phyloP scores from a whole-genome alignment of 2,329 filamentous ascomycete species.

The Colletotrichum sojae region DNA sequence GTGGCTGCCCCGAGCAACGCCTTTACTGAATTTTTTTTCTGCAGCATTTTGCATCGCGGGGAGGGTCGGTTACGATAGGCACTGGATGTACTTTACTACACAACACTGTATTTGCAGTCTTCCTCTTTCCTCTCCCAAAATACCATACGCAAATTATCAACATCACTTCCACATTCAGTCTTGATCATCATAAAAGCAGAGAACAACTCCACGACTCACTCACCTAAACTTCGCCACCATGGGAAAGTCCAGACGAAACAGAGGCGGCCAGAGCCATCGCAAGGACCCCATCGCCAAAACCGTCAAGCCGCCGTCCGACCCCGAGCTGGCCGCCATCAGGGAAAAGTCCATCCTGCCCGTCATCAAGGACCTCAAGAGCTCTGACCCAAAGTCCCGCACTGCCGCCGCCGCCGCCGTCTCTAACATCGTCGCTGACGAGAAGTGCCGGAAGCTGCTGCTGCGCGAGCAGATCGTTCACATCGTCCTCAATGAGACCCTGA shows the following conservation, averaged over 20 bases:
- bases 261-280: conserved; percentile 63
- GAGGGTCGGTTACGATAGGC: conserved; percentile 27
- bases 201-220: conserved; percentile 7
- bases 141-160: not conserved
- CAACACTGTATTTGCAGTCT: no score
- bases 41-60: conserved; percentile 1
- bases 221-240: conserved; percentile 54
- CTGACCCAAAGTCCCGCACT: conserved; percentile 71
- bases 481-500: conserved; percentile 74
- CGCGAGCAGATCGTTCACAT: conserved; percentile 76
- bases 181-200: not conserved
- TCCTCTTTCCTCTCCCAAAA: not conserved
- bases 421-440: conserved; percentile 73
- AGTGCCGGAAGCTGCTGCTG: conserved; percentile 75
- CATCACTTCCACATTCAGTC: not conserved
- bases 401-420: conserved; percentile 72
- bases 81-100: no score
- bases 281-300: conserved; percentile 70
- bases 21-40: conserved; percentile 24
- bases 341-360: conserved; percentile 75
- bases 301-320: conserved; percentile 73
- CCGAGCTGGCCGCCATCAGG: conserved; percentile 73
- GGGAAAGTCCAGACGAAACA: conserved; percentile 72
- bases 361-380: conserved; percentile 71
- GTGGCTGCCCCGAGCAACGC: conserved; percentile 38